These are phyloP conservation scores for Starmerella stigmatis DNA, from an alignment of 805 yeast genomes.

Conservation along the genomic window DNA sequence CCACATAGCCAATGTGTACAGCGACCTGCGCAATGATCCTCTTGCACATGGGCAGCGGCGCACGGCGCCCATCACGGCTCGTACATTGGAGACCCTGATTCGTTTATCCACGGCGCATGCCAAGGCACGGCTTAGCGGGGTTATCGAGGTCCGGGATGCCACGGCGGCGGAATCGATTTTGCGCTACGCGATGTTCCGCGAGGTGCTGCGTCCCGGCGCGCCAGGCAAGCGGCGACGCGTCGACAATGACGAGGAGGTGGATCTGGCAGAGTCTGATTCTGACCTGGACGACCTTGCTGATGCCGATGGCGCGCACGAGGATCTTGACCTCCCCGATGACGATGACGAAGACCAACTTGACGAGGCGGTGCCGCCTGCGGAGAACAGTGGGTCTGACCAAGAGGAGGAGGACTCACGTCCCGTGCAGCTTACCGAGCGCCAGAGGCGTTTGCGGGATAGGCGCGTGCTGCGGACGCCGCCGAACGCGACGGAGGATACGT, in stretches of 20 bases:
- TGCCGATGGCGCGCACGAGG: constrained; percentile 40
- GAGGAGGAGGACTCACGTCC: background rate
- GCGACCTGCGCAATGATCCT: constrained; percentile 72
- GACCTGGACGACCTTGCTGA: constrained; percentile 35
- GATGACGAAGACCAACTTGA: constrained; percentile 26
- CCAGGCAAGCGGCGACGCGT: constrained; percentile 28
- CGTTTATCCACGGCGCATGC: constrained; percentile 96
- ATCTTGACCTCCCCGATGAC: constrained; percentile 28
- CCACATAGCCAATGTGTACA: constrained; percentile 67
- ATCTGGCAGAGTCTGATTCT: constrained; percentile 25
- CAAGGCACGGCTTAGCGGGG: constrained; percentile 74
- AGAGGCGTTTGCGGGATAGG: constrained; percentile 11
- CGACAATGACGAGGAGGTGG: constrained; percentile 27
- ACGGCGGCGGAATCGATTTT: constrained; percentile 73
- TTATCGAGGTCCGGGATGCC: constrained; percentile 69
- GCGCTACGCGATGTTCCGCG: constrained; percentile 78
- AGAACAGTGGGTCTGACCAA: constrained; percentile 2
- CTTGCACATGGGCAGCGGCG: constrained; percentile 36
- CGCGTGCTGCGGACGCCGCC: constrained; percentile 21
- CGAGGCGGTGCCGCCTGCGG: constrained; percentile 12
- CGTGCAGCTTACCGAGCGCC: constrained; percentile 2
- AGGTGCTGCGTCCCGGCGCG: constrained; percentile 39
- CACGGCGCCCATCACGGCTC: constrained; percentile 94
- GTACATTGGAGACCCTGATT: constrained; percentile 90
- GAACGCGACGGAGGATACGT: constrained; percentile 19